Evolutionary conservation across 129 eudicot genomes (phyloP).

Genomic region (Centella asiatica): DNA sequence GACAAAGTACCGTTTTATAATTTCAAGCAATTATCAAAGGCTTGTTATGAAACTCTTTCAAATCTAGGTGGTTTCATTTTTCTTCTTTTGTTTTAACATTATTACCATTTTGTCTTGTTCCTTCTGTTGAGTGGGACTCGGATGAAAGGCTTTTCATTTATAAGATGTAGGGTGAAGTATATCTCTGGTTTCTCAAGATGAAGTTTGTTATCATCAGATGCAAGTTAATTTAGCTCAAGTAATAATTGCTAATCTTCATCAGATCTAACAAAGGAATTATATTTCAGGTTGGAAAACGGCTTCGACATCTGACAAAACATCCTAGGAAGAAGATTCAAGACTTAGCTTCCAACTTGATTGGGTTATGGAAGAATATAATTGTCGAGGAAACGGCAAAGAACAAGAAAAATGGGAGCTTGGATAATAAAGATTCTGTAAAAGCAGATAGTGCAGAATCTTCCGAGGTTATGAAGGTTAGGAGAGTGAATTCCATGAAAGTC

Average conservation of each 20-base stretch:
- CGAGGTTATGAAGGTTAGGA: constrained; percentile 23
- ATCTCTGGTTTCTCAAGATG: too few species aligned
- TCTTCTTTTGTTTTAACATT: too few species aligned
- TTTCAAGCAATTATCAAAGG: too few species aligned
- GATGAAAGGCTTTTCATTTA: too few species aligned
- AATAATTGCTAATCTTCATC: not conserved
- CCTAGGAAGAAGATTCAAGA: constrained; percentile 60
- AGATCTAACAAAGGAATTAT: not conserved
- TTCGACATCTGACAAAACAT: constrained; percentile 73
- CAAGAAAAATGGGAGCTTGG: constrained; percentile 50
- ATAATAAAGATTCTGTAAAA: constrained; percentile 26
- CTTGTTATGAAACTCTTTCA: too few species aligned
- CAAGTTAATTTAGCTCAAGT: too few species aligned
- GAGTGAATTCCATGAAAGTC: constrained; percentile 37
- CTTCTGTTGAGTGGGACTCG: too few species aligned
- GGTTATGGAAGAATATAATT: constrained; percentile 67
- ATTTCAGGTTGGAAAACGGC: constrained; percentile 78
- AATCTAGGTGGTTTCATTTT: too few species aligned
- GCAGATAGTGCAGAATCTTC: constrained; percentile 15
- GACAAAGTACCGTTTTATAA: too few species aligned
- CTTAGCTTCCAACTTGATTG: constrained; percentile 62
- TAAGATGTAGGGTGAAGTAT: too few species aligned
- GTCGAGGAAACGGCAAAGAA: constrained; percentile 50
- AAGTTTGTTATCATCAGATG: too few species aligned
- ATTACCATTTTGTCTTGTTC: too few species aligned